Base-by-base conservation (phyloP, 345 rosid genomes). In the Anastatica hierochuntica region DNA sequence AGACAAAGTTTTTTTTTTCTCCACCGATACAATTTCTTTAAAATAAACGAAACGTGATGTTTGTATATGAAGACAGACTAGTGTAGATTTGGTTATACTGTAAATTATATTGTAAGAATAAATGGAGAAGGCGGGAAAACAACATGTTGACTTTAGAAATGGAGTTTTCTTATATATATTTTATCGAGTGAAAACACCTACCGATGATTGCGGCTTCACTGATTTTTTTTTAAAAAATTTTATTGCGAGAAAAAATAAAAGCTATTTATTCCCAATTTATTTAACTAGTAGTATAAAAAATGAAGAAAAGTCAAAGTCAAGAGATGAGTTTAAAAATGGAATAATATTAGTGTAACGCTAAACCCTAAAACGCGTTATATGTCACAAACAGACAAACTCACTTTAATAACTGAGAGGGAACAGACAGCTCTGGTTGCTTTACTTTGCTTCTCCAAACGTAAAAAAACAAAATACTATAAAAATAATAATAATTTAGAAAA, bases 171-270 rank as follows among this genome's bases (percentile, higher is more conserved):
- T 26, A 35, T n/a, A 12, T 49, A 15, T 14, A 2, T 21, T 21
- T 21, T 21, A 2, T 21, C 31, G 26, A 64, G 68, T 58, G 78
- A 53, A 64, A 83, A 77, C 67, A 54, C 52, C n/a, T 52, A 56
- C 50, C 85, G 84, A 6, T 76, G 73, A 83, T 84, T 81, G 79
- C 88, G 88, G 84, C 74, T 14, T 50, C 16, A 16, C 27, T 36
- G 15, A 58, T 29, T 53, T 29, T 53, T 35, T n/a, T n/a, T n/a
- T n/a, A n/a, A n/a, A n/a, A 17, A 33, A 13, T 41, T 16, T 42
- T 5, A 30, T 7, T 5, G 18, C 10, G 9, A 3, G 10, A 0
- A 29, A 20, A 43, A 17, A 55, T 0, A 24, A 15, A 56, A 33
- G 29, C 34, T 13, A 8, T 17, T 40, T 9, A 30, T 42, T 31